These are phyloP conservation scores for Saccharomyces hybrid DNA, from an alignment of 1,139 yeast genomes.

Conservation along the genomic window DNA sequence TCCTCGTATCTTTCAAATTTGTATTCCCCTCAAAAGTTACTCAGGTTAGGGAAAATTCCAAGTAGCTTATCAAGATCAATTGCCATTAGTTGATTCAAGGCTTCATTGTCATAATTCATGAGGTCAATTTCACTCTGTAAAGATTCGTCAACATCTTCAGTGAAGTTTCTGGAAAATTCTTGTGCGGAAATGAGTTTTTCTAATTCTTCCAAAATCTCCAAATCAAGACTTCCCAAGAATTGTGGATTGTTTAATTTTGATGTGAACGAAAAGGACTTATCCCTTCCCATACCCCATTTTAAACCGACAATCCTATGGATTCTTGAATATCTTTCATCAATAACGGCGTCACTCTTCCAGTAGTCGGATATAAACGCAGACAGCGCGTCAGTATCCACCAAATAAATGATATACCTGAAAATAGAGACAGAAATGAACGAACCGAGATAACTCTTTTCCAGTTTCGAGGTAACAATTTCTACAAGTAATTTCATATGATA, in stretches of 20 bases:
- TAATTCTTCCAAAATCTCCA: background rate
- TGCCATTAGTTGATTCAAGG: background rate
- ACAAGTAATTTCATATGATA: background rate
- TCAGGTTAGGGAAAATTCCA: background rate
- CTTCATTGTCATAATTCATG: background rate
- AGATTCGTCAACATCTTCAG: background rate
- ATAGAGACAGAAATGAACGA: background rate
- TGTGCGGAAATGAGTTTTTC: background rate
- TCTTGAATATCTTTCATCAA: background rate
- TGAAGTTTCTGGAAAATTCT: background rate
- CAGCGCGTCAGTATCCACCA: background rate
- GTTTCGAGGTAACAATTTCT: background rate
- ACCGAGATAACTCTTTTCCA: background rate
- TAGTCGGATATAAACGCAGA: background rate
- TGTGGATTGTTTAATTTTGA: background rate
- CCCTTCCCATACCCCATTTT: background rate
- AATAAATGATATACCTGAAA: background rate
- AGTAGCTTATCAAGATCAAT: background rate
- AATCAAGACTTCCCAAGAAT: background rate
- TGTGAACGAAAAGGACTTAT: background rate
- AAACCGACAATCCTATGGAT: background rate
- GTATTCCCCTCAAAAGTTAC: background rate
- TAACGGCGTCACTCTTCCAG: background rate
- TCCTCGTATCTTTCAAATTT: background rate
- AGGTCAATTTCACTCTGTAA: background rate